Evolutionary conservation across 164 flowering plant species (phyloP), one percentile per base, ranked within the genome.

Genomic region (Chimonanthus praecox): DNA sequence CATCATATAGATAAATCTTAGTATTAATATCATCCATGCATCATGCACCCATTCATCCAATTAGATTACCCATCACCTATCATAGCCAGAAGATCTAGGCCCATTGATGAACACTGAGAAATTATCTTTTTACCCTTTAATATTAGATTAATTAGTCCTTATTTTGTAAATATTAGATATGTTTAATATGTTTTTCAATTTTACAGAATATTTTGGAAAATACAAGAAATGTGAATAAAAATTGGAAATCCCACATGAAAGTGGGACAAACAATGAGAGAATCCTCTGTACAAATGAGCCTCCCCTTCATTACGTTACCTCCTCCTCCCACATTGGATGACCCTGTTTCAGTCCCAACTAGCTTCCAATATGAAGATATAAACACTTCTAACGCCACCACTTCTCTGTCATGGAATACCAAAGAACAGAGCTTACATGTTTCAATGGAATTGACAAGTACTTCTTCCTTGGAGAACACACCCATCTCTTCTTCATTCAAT

Each of bases 401-500:
- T 4, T 10, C 67, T 20, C 69, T 44, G 51, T 69, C 64, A 49
- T 76, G 78, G 83, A 68, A 54, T 16, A 58, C 11, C 64, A 77
- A 70, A 70, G 75, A 58, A 16, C 72, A 77, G 6, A 70, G 6
- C 68, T 58, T 65, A 1, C 54, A 74, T 33, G 73, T 43, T 60
- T 71, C 76, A 21, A 10, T 45, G 15, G 21, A 47, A 75, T 64
- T 71, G 6, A 63, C 58, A 47, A 47, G 51, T 54, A 54, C 60
- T 54, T 33, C 80, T 21, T 64, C 76, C 20, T 47, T 64, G 3
- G 76, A 72, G 4, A 74, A 11, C 58, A 72, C 73, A 54, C 64
- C 76, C 71, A 75, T 73, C 7, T 73, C 51, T 20, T 75, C 79
- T 65, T 73, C 82, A 5, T 68, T 73, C 47, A 77, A 73, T 70